Percentiles rank a stretch among this genome's conserved stretches.
Evolutionary conservation across 805 yeast species (phyloP).

Genomic region (Suhomyces prunicola): DNA sequence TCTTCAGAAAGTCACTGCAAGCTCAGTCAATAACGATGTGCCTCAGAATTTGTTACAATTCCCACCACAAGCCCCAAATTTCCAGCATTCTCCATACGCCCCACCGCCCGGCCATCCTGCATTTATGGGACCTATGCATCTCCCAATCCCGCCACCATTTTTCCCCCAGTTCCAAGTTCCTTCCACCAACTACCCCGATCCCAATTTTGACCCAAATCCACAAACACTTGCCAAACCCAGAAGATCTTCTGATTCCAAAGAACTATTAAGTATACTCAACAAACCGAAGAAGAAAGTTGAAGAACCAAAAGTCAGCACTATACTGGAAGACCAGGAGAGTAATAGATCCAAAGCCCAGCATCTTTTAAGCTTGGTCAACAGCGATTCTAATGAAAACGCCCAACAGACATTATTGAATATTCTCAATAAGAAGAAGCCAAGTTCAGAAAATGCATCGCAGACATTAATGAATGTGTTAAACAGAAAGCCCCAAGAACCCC

Average conservation of each 20-base stretch:
- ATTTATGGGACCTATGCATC: conserved; percentile 4
- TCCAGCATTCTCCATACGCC: not conserved
- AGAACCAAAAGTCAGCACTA: not conserved
- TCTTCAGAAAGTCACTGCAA: conserved; percentile 38
- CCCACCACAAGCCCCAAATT: conserved; percentile 12
- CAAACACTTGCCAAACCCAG: conserved; percentile 40
- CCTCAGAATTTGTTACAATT: conserved; percentile 26
- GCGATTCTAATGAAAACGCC: conserved; percentile 5
- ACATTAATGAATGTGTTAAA: not conserved
- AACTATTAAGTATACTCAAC: conserved; percentile 42
- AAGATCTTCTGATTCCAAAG: conserved; percentile 37
- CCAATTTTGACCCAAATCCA: conserved; percentile 23
- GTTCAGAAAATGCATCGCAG: conserved; percentile 2
- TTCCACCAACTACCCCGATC: not conserved
- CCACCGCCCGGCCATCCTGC: conserved; percentile 10
- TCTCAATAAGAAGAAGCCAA: conserved; percentile 6
- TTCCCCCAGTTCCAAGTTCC: not conserved
- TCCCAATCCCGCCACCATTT: not conserved
- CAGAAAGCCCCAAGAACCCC: not conserved
- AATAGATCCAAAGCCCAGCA: conserved; percentile 31
- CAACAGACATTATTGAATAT: conserved; percentile 6
- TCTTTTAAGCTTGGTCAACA: conserved; percentile 27
- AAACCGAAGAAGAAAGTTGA: conserved; percentile 14
- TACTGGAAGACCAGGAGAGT: conserved; percentile 14
- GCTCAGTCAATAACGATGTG: conserved; percentile 11